Percentiles rank a stretch among this genome's conserved stretches.
phyloP scores from a whole-genome alignment of 1,284 basidiomycete species.

The Stygiomarasmius scandens region DNA sequence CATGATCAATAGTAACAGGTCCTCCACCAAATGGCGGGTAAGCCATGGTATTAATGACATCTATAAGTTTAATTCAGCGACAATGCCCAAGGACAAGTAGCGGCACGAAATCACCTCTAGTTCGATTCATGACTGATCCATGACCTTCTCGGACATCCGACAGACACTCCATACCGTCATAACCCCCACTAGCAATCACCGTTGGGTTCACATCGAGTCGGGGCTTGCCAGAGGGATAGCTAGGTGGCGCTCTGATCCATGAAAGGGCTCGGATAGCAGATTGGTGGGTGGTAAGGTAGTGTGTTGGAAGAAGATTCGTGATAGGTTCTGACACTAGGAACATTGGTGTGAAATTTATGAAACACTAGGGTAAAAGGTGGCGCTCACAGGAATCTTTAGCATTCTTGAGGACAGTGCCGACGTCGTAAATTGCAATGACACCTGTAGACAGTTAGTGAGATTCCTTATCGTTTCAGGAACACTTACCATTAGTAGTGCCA shows the following conservation, averaged over 20 bases:
- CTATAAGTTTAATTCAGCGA: conserved; percentile 35
- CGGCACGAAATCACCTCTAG: conserved; percentile 53
- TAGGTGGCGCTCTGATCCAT: conserved; percentile 72
- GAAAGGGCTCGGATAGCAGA: conserved; percentile 74
- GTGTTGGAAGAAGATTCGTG: conserved; percentile 61
- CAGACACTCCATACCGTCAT: conserved; percentile 75
- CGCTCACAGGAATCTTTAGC: conserved; percentile 29
- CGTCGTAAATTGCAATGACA: conserved; percentile 73
- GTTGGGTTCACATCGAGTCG: conserved; percentile 62
- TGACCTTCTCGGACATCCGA: conserved; percentile 73
- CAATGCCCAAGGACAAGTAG: not conserved
- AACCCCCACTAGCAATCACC: conserved; percentile 73
- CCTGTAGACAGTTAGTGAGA: conserved; percentile 47
- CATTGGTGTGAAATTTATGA: not conserved
- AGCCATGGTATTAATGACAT: conserved; percentile 67
- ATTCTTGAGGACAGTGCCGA: conserved; percentile 53
- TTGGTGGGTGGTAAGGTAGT: conserved; percentile 75
- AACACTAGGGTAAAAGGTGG: not conserved
- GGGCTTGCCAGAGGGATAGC: conserved; percentile 46
- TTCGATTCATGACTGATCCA: conserved; percentile 70
- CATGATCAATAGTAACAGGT: conserved; percentile 74
- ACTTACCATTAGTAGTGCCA: conserved; percentile 79
- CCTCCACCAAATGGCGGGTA: conserved; percentile 70
- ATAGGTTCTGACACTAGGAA: conserved; percentile 25
- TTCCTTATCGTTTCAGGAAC: not conserved